Evolutionary conservation across 1,284 basidiomycete species (phyloP), one percentile per base, ranked within the genome.

Genomic region (Limonomyces culmigenus): DNA sequence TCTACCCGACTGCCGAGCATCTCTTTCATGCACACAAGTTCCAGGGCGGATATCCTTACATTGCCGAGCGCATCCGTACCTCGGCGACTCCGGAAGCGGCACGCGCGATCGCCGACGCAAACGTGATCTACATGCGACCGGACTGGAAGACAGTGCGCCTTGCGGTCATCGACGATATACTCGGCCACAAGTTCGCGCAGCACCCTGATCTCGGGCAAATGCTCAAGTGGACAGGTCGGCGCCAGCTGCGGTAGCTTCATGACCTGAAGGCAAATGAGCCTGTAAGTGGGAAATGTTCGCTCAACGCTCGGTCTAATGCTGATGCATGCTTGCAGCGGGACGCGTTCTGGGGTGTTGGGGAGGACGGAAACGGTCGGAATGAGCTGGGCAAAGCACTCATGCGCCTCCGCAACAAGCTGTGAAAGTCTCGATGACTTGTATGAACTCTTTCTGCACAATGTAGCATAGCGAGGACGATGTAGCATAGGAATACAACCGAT

Each of bases 1-100:
- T 49, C 39, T 77, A 74, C 45, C 71, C 74, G 2, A 76, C 74
- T 1, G 71, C 70, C 47, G 73, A 77, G 47, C 73, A 77, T 17
- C 10, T n/a, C n/a, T n/a, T n/a, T n/a, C n/a, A n/a, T n/a, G n/a
- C n/a, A n/a, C n/a, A n/a, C n/a, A n/a, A n/a, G n/a, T n/a, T n/a
- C n/a, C n/a, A n/a, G n/a, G n/a, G n/a, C n/a, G n/a, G n/a, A n/a
- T n/a, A n/a, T n/a, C n/a, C n/a, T n/a, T n/a, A n/a, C n/a, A n/a
- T n/a, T n/a, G n/a, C n/a, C n/a, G n/a, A n/a, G n/a, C n/a, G n/a
- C n/a, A n/a, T n/a, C n/a, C n/a, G n/a, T n/a, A n/a, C n/a, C n/a
- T n/a, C n/a, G n/a, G n/a, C n/a, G n/a, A n/a, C n/a, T n/a, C n/a
- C n/a, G n/a, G n/a, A n/a, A n/a, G n/a, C n/a, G n/a, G n/a, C n/a